Evolutionary conservation across 805 yeast species (phyloP).

Genomic region (Wickerhamomyces queroliae): DNA sequence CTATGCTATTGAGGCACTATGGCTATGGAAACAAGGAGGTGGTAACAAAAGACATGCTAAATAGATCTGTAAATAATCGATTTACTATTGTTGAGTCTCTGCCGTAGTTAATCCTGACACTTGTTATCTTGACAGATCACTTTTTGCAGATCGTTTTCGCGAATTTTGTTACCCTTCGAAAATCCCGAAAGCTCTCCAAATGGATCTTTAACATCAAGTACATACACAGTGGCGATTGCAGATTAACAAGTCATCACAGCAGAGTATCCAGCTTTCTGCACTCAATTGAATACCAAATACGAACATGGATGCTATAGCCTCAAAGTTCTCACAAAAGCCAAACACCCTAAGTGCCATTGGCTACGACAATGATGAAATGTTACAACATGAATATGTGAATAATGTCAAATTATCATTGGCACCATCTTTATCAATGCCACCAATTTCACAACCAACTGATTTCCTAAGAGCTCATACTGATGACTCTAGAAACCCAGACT

Average conservation of each 20-base stretch:
- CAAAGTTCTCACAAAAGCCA: conserved; percentile 16
- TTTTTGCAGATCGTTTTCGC: background rate
- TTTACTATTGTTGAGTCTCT: background rate
- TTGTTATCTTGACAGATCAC: background rate
- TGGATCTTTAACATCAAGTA: background rate
- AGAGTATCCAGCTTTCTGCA: background rate
- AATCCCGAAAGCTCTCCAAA: background rate
- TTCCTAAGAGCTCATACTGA: conserved; percentile 98
- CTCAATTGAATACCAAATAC: background rate
- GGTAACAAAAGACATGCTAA: conserved; percentile 28
- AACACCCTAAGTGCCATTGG: conserved; percentile 11
- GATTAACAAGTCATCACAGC: background rate
- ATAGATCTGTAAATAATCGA: conserved; percentile 3
- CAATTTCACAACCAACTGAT: conserved; percentile 83
- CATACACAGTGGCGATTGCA: background rate
- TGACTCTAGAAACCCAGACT: conserved; percentile 87
- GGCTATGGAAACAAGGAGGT: conserved; percentile 71
- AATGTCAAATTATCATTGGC: conserved; percentile 30
- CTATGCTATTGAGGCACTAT: conserved; percentile 84
- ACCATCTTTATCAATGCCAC: conserved; percentile 71
- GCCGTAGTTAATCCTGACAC: background rate
- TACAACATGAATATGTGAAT: conserved; percentile 28
- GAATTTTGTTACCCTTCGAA: background rate
- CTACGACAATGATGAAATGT: conserved; percentile 24
- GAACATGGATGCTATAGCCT: conserved; percentile 20